phyloP scores from a whole-genome alignment of 257 asterid genomes.

The Marsdenia floribunda region DNA sequence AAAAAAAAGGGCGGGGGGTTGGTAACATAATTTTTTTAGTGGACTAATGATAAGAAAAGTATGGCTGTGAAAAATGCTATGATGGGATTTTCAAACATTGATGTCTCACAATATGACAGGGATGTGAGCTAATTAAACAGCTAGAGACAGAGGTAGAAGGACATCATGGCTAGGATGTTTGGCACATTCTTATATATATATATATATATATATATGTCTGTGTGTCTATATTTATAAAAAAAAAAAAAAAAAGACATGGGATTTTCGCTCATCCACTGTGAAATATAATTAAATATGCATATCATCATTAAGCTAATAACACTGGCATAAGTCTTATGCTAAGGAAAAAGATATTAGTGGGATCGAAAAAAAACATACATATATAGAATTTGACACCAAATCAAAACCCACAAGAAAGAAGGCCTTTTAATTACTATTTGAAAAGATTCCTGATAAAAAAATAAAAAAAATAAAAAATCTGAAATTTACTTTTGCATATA shows the following conservation, averaged over 20 bases:
- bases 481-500: no score
- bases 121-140: neutral
- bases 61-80: neutral
- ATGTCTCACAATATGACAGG: neutral
- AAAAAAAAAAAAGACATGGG: neutral
- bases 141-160: neutral
- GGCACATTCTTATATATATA: neutral
- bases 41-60: neutral
- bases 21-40: neutral
- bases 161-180: neutral
- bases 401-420: no score
- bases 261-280: neutral
- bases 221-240: no score
- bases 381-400: no score
- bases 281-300: neutral
- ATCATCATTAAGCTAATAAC: neutral
- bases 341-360: no score
- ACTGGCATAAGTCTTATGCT: no score
- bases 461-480: no score
- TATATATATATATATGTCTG: no score
- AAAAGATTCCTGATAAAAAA: no score
- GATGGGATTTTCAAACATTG: neutral
- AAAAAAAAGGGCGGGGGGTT: neutral
- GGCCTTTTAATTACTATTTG: no score
- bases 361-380: no score